Evolutionary conservation across 495 filamentous ascomycete genomes (phyloP).

Genomic region (Rhizodiscina lignyota): DNA sequence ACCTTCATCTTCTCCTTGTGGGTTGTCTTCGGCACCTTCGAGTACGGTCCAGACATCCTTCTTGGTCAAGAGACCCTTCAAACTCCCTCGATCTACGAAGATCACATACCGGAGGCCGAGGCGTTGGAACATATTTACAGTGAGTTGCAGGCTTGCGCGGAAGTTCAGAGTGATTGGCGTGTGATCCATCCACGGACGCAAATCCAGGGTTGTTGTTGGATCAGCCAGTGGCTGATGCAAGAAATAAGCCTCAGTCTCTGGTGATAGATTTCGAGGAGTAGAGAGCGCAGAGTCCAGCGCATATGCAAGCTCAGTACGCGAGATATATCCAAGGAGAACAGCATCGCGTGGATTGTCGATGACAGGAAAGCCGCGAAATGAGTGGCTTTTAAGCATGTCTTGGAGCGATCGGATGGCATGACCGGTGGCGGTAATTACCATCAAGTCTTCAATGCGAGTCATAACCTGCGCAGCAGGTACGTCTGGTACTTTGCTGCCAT

Average conservation of each 20-base stretch:
- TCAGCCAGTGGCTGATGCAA: slow-evolving; percentile 68
- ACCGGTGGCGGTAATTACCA: slow-evolving; percentile 69
- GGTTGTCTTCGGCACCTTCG: slow-evolving; percentile 65
- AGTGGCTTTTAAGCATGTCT: slow-evolving; percentile 49
- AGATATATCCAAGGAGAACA: slow-evolving; percentile 78
- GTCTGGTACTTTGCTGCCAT: slow-evolving; percentile 47
- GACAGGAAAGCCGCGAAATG: slow-evolving; percentile 85
- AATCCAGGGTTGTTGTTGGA: slow-evolving; percentile 60
- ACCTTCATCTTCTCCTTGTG: too few relatives aligned
- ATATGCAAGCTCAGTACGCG: slow-evolving; percentile 73
- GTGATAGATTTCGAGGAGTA: slow-evolving; percentile 37
- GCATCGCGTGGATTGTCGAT: slow-evolving; percentile 59
- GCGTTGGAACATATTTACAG: slow-evolving; percentile 82
- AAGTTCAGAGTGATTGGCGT: slow-evolving; percentile 82
- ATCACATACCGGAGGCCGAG: slow-evolving; percentile 82
- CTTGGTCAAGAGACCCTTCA: slow-evolving; percentile 84
- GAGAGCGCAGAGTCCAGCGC: slow-evolving; percentile 45
- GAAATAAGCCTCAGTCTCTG: slow-evolving; percentile 69
- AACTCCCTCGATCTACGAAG: slow-evolving; percentile 61
- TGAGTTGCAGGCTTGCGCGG: slow-evolving; percentile 57
- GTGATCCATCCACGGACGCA: slow-evolving; percentile 96
- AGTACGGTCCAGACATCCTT: slow-evolving; percentile 96
- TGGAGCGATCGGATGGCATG: slow-evolving; percentile 68
- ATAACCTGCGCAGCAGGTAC: slow-evolving; percentile 72
- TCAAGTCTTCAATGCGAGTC: slow-evolving; percentile 81